Percentiles rank a stretch among this genome's conserved stretches.
Conservation (phyloP, 176 grass and related monocot species). For the Oryza coarctata region DNA sequence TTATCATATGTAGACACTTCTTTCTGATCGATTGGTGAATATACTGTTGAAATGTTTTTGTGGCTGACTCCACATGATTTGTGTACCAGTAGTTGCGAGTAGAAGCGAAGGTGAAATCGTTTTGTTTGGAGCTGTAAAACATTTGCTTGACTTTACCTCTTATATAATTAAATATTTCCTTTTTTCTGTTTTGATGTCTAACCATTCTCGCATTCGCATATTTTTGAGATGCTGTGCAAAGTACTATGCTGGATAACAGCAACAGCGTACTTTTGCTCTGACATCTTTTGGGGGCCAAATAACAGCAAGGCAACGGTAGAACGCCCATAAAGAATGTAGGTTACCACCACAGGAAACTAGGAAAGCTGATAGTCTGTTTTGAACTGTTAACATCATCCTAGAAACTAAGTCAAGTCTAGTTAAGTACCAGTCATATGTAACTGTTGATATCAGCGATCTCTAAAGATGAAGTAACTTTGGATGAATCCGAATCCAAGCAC, state of each 20-base stretch:
- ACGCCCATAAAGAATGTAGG: background rate
- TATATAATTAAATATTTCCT: too few species aligned
- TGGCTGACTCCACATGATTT: constrained; percentile 10
- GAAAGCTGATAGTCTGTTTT: too few species aligned
- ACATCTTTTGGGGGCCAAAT: too few species aligned
- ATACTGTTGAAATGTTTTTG: background rate
- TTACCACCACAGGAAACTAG: too few species aligned
- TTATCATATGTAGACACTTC: background rate
- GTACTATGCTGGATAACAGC: background rate
- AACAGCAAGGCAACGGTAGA: background rate
- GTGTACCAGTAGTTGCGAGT: constrained; percentile 31
- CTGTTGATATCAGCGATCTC: too few species aligned
- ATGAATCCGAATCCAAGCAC: too few species aligned
- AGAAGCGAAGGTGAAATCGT: background rate
- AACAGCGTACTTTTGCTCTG: too few species aligned
- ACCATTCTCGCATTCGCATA: background rate
- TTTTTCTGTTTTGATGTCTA: background rate
- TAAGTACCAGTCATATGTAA: too few species aligned
- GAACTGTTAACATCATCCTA: too few species aligned
- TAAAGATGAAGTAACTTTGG: too few species aligned
- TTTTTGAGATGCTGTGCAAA: background rate
- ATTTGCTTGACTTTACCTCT: background rate
- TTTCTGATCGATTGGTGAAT: constrained; percentile 14
- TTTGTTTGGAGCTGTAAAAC: background rate
- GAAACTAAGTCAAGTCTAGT: too few species aligned